phyloP scores from a whole-genome alignment of 495 filamentous ascomycete species.

The Amniculicola lignicola region DNA sequence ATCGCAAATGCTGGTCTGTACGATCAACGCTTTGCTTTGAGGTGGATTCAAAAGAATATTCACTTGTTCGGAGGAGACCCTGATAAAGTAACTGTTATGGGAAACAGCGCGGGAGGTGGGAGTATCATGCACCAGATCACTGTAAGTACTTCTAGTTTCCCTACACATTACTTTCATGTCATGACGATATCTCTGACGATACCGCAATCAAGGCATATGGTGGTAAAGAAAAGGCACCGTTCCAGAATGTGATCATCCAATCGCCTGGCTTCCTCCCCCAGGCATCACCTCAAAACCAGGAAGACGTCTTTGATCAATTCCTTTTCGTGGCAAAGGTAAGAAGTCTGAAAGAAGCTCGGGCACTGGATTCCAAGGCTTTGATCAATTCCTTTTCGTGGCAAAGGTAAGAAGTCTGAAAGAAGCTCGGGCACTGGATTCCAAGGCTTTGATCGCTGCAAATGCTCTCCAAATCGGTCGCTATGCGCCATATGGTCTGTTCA shows the following conservation, averaged over 20 bases:
- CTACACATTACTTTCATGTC: background rate
- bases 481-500: constrained; percentile 50
- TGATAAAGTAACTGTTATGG: constrained; percentile 59
- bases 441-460: constrained; percentile 51
- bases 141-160: no score
- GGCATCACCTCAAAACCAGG: constrained; percentile 42
- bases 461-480: constrained; percentile 44
- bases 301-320: constrained; percentile 46
- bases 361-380: no score
- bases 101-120: constrained; percentile 67
- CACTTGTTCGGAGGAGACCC: constrained; percentile 66
- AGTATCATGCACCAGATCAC: constrained; percentile 65
- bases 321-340: constrained; percentile 52
- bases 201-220: no score
- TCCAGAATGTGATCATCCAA: constrained; percentile 44
- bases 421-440: no score
- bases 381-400: constrained; percentile 49
- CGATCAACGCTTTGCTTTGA: constrained; percentile 66
- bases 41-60: constrained; percentile 71
- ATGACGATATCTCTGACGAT: background rate
- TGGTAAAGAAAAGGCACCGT: constrained; percentile 36
- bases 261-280: constrained; percentile 48
- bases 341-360: constrained; percentile 44
- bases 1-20: constrained; percentile 61
- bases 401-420: constrained; percentile 50